Percentiles rank a stretch among this genome's conserved stretches.
phyloP scores from a whole-genome alignment of 164 flowering plant genomes.

The Annona squamosa region DNA sequence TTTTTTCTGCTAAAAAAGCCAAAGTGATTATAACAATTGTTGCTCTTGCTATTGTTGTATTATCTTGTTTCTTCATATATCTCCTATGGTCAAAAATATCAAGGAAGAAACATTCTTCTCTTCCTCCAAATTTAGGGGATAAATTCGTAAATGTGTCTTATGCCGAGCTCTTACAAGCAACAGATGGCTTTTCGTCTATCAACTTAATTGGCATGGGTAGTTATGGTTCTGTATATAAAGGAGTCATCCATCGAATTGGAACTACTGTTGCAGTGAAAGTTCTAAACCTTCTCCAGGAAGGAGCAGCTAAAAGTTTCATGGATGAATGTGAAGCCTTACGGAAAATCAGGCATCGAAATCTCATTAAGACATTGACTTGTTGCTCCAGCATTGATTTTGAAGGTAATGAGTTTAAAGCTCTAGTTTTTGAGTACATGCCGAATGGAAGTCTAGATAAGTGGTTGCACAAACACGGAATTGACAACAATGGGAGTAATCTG shows the following conservation, averaged over 20 bases:
- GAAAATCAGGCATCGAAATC: neutral
- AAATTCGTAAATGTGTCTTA: no score
- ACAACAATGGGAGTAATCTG: neutral
- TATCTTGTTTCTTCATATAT: no score
- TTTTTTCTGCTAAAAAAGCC: no score
- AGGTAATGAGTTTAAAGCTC: no score
- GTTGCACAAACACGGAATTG: neutral
- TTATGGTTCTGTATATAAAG: no score
- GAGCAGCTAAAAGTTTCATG: neutral
- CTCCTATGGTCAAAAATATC: no score
- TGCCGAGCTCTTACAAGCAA: neutral
- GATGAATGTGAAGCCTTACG: neutral
- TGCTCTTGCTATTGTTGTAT: no score
- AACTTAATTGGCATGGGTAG: no score
- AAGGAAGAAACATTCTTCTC: no score
- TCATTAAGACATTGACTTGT: neutral
- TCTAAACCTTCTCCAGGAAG: neutral
- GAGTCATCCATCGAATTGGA: neutral
- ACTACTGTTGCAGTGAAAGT: neutral
- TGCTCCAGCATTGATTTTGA: neutral
- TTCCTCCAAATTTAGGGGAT: no score
- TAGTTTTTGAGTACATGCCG: neutral
- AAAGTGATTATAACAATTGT: no score
- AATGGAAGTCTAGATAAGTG: slow-evolving; percentile 1
- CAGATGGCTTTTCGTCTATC: neutral